phyloP scores from a whole-genome alignment of 192 early-diverging fungal genomes.

The Jimgerdemannia flammicorona region DNA sequence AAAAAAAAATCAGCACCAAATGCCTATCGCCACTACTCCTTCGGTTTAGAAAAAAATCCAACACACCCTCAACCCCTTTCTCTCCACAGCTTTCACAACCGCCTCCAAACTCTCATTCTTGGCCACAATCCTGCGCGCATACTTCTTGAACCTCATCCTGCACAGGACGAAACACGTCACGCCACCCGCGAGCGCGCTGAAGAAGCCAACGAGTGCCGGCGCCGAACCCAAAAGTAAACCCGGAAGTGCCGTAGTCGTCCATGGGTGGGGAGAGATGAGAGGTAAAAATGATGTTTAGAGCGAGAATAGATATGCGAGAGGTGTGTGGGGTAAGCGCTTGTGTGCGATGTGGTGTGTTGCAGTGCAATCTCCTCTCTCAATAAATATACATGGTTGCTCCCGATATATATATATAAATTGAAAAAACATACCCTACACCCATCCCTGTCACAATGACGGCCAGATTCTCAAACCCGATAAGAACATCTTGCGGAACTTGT shows the following conservation, averaged over 20 bases:
- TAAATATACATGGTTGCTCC: too few species aligned
- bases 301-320: slow-evolving; percentile 2
- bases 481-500: slow-evolving; percentile 32
- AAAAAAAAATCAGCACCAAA: too few species aligned
- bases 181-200: slow-evolving; percentile 49
- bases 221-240: slow-evolving; percentile 59
- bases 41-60: background rate
- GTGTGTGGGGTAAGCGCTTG: background rate
- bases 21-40: background rate
- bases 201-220: slow-evolving; percentile 58
- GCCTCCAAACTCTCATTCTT: slow-evolving; percentile 46
- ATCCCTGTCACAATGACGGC: slow-evolving; percentile 30
- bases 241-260: slow-evolving; percentile 60
- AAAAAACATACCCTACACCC: slow-evolving; percentile 31
- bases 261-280: slow-evolving; percentile 41
- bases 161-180: slow-evolving; percentile 51
- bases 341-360: background rate
- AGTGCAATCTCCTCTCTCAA: too few species aligned
- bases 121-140: slow-evolving; percentile 35
- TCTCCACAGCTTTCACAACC: slow-evolving; percentile 54
- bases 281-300: background rate
- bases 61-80: slow-evolving; percentile 55
- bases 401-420: background rate
- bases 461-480: slow-evolving; percentile 31
- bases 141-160: slow-evolving; percentile 39